Evolutionary conservation across 2,329 filamentous ascomycete genomes (phyloP).

Genomic region (Cryphonectria naterciae): DNA sequence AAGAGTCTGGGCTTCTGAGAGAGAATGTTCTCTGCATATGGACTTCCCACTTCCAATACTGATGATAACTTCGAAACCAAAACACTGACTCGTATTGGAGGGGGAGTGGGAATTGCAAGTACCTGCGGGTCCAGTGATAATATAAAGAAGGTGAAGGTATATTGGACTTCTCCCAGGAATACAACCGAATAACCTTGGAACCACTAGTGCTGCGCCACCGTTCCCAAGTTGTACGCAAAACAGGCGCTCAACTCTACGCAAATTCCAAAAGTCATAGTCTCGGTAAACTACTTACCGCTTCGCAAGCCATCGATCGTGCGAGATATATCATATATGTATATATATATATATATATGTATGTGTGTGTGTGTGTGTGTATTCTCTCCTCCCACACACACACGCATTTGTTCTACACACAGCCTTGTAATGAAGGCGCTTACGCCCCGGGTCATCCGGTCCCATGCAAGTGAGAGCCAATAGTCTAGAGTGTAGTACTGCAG

Average conservation of each 20-base stretch:
- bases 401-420: background rate
- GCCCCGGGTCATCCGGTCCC: background rate
- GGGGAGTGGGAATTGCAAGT: background rate
- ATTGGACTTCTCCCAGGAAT: background rate
- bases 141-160: background rate
- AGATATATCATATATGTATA: background rate
- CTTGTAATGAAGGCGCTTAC: background rate
- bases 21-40: background rate
- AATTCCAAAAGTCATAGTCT: background rate
- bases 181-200: background rate
- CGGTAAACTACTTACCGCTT: background rate
- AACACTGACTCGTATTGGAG: background rate
- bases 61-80: background rate
- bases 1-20: background rate
- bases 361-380: background rate
- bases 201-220: constrained; percentile 5
- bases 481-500: background rate
- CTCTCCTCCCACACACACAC: no score
- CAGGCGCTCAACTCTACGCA: constrained; percentile 5
- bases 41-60: background rate
- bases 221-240: background rate
- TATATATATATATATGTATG: no score
- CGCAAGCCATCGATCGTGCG: background rate
- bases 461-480: constrained; percentile 1
- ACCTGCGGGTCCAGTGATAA: background rate